Base-by-base conservation (phyloP, 1,139 yeast species). In the Barnettozyma hawaiiensis region DNA sequence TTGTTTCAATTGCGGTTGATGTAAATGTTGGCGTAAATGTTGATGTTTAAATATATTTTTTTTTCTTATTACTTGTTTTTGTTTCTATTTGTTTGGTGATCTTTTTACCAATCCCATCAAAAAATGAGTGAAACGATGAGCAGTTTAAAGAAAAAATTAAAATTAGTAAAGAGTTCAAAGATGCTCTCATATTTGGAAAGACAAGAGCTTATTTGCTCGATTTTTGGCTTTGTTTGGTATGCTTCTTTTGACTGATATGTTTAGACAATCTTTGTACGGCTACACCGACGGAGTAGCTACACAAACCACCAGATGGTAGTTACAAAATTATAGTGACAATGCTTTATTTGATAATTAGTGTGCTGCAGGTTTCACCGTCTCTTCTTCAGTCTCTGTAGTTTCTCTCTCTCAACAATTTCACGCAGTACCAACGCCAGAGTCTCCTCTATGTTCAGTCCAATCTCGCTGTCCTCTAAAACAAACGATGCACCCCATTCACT, bases 401-500 rank as follows among this genome's bases (percentile, higher is more conserved):
- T 64, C 26, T 61, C 61, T 39, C 63, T 62, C 50, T 79, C 85
- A 0, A 75, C 67, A 15, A 80, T 66, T 50, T 81, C 89, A 48
- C 83, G 61, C 2, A 82, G 66, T 62, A 81, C 65, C 44, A 80
- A 58, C 5, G 82, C 70, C 40, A 82, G 50, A 1, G 75, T 67
- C 41, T 71, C 75, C 43, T 82, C 85, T 8, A 78, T 75, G 43
- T 73, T 71, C 12, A 54, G 54, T 51, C 70, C 70, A 16, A 66
- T 65, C 34, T 69, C 68, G 44, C 69, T 73, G 52, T 82, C 85
- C 10, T 80, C 63, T 2, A 76, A 75, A 10, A 80, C 66, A 60
- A 80, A 84, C 1, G 85, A 80, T 53, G 83, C 73, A 2, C 71
- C 69, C 90, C 90, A 82, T 22, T 64, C 56, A 28, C 63, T 57